Conservation (phyloP, 257 asterid species). For the Rauvolfia tetraphylla region DNA sequence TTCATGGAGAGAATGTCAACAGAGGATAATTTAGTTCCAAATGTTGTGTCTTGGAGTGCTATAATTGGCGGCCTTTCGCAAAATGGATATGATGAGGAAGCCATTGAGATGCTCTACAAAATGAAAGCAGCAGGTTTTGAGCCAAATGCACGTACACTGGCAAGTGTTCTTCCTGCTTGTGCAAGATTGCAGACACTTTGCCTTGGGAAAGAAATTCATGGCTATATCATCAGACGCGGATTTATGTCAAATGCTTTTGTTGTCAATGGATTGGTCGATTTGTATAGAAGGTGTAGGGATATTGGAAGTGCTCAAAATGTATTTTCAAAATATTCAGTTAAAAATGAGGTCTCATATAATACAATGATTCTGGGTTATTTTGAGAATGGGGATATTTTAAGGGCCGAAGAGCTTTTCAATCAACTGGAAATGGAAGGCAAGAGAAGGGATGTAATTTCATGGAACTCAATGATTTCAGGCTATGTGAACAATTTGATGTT, state of each 20-base stretch:
- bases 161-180: slow-evolving; percentile 69
- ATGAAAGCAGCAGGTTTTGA: slow-evolving; percentile 55
- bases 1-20: slow-evolving; percentile 44
- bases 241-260: slow-evolving; percentile 58
- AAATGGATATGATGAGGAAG: slow-evolving; percentile 60
- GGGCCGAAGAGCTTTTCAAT: slow-evolving; percentile 59
- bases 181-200: slow-evolving; percentile 48
- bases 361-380: slow-evolving; percentile 76
- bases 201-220: slow-evolving; percentile 70
- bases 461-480: slow-evolving; percentile 88
- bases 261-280: slow-evolving; percentile 71
- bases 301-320: slow-evolving; percentile 50
- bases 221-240: slow-evolving; percentile 50
- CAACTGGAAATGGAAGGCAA: slow-evolving; percentile 53
- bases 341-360: slow-evolving; percentile 64
- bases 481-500: slow-evolving; percentile 53
- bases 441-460: slow-evolving; percentile 48
- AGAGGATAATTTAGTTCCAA: slow-evolving; percentile 38
- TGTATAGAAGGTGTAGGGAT: slow-evolving; percentile 62
- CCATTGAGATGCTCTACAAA: slow-evolving; percentile 44
- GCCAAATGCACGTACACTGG: slow-evolving; percentile 56
- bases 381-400: slow-evolving; percentile 43
- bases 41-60: slow-evolving; percentile 67
- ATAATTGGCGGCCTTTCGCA: slow-evolving; percentile 67
- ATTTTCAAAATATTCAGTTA: slow-evolving; percentile 50